phyloP scores from a whole-genome alignment of 352 stramenopile species.

The Phytopythium cucurbitacearum region DNA sequence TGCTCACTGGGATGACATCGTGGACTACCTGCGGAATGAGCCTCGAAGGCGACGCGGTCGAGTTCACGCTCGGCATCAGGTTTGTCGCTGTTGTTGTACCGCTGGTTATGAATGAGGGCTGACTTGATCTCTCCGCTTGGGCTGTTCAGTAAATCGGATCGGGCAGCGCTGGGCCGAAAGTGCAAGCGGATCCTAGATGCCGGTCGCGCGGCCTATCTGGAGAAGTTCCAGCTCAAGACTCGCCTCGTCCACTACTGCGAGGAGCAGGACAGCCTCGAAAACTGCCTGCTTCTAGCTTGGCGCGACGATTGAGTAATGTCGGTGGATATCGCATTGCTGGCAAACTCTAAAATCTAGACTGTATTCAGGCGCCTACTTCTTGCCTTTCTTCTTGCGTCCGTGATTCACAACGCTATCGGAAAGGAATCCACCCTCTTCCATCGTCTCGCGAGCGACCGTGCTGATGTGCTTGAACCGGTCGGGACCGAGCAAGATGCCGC shows the following conservation, averaged over 20 bases:
- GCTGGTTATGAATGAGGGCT: not conserved
- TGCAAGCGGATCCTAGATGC: conserved; percentile 80
- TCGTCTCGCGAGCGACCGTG: conserved; percentile 54
- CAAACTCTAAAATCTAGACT: not conserved
- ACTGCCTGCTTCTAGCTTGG: conserved; percentile 77
- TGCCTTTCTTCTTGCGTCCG: conserved; percentile 46
- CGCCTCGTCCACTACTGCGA: conserved; percentile 80
- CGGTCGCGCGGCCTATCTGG: conserved; percentile 56
- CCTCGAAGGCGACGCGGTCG: conserved; percentile 54
- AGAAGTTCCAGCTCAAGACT: conserved; percentile 42
- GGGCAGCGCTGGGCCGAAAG: conserved; percentile 51
- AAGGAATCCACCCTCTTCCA: conserved; percentile 74
- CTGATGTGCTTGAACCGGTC: conserved; percentile 88
- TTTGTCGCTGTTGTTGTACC: conserved; percentile 8
- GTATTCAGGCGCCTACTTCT: conserved; percentile 15
- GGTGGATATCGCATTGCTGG: not conserved
- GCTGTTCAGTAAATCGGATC: conserved; percentile 52
- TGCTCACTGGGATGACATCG: conserved; percentile 67
- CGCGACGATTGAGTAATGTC: not conserved
- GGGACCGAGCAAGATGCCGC: conserved; percentile 77
- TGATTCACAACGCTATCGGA: conserved; percentile 15
- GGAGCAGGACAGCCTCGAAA: conserved; percentile 69
- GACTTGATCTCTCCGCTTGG: conserved; percentile 2
- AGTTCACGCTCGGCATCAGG: conserved; percentile 70
- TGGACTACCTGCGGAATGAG: conserved; percentile 80